Percentiles rank a stretch among this genome's conserved stretches.
Conservation (phyloP, 163 green algal genomes). For the Botryococcus braunii region DNA sequence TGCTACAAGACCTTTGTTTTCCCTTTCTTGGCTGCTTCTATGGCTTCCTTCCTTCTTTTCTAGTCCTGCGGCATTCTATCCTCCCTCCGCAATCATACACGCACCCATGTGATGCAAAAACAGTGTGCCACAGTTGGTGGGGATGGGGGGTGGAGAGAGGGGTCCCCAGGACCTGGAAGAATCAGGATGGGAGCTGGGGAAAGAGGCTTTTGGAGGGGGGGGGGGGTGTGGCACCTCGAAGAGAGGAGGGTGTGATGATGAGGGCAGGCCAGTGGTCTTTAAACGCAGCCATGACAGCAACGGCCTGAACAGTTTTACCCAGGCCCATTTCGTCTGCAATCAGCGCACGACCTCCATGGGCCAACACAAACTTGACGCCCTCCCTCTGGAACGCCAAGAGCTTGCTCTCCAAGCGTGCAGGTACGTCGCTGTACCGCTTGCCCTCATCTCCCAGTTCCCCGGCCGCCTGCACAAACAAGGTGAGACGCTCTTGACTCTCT, state of each 20-base stretch:
- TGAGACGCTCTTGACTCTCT: no score
- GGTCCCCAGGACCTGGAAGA: no score
- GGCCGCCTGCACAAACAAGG: constrained; percentile 10
- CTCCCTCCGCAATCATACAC: no score
- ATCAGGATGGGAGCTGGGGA: no score
- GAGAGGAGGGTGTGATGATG: constrained; percentile 30
- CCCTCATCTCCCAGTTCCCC: constrained; percentile 3
- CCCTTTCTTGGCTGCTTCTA: no score
- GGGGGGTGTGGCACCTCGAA: constrained; percentile 14
- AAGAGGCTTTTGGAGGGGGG: no score
- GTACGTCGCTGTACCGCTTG: constrained; percentile 5
- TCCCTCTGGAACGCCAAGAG: constrained; percentile 48
- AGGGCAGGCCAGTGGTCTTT: constrained; percentile 22
- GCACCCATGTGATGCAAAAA: no score
- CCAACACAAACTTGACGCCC: constrained; percentile 45
- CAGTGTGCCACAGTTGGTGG: no score
- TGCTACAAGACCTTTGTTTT: no score
- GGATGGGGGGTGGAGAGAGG: no score
- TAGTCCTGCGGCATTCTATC: no score
- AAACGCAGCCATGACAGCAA: constrained; percentile 21
- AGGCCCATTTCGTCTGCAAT: constrained; percentile 39
- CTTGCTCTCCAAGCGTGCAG: constrained; percentile 4
- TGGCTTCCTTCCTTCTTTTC: no score
- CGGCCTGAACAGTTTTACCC: constrained; percentile 32
- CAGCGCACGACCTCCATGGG: constrained; percentile 14